phyloP scores from a whole-genome alignment of 495 filamentous ascomycete genomes.

The Xylaria palmicola region DNA sequence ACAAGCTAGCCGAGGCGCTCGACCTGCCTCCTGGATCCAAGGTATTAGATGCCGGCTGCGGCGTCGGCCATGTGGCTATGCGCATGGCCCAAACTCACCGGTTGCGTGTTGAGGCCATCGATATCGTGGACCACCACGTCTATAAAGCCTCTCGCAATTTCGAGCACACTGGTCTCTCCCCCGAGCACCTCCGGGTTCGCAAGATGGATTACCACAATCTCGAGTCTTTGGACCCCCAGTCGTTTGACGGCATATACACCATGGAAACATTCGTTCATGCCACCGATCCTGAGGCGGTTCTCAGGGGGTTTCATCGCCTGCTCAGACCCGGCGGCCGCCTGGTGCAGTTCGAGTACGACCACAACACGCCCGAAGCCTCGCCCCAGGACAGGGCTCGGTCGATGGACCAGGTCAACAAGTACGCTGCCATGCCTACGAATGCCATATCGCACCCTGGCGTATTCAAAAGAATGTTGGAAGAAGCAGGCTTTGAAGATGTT shows the following conservation, averaged over 20 bases:
- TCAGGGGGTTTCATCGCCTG: slow-evolving; percentile 49
- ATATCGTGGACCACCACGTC: slow-evolving; percentile 53
- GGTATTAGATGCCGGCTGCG: slow-evolving; percentile 56
- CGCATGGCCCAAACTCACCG: slow-evolving; percentile 41
- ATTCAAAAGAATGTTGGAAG: slow-evolving; percentile 40
- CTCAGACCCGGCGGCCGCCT: slow-evolving; percentile 50
- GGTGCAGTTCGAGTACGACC: slow-evolving; percentile 54
- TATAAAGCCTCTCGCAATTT: slow-evolving; percentile 44
- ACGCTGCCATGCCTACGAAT: slow-evolving; percentile 52
- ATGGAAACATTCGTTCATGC: slow-evolving; percentile 62
- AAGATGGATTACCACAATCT: slow-evolving; percentile 58
- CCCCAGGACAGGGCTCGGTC: slow-evolving; percentile 32
- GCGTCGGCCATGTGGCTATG: slow-evolving; percentile 50
- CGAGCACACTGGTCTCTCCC: slow-evolving; percentile 33
- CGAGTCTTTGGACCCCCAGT: slow-evolving; percentile 31
- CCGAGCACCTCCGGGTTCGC: slow-evolving; percentile 36
- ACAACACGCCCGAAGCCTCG: slow-evolving; percentile 30
- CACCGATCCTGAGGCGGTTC: slow-evolving; percentile 46
- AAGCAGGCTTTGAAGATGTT: slow-evolving; percentile 53
- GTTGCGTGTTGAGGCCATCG: slow-evolving; percentile 47
- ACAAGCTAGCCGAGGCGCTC: slow-evolving; percentile 42
- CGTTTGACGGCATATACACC: slow-evolving; percentile 56
- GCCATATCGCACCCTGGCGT: slow-evolving; percentile 28
- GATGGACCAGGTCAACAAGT: slow-evolving; percentile 38
- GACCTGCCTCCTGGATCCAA: slow-evolving; percentile 36